Base-by-base conservation (phyloP, 2,329 filamentous ascomycete genomes). In the Phialophora tarda region DNA sequence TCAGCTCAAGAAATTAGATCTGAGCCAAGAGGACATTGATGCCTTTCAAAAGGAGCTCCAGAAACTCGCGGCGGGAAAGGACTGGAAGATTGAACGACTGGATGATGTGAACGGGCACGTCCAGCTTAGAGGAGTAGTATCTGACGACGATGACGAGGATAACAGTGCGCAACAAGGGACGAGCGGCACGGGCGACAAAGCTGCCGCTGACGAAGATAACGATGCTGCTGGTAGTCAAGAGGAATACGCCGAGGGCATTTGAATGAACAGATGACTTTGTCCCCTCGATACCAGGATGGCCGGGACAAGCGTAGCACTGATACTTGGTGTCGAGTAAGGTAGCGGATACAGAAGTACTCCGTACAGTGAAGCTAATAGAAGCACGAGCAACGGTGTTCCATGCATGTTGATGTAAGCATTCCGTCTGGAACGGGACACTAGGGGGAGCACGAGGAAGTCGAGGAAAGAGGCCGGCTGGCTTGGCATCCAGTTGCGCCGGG, bases 51-150 rank as follows among this genome's bases (percentile, higher is more conserved):
- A 88, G 69, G 82, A 91, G 74, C 78, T 96, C 65, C 84, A 91
- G 75, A 85, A 87, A 72, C 75, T 91, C 48, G 91, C 91, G 0
- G 86, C 88, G 2, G 87, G 89, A 7, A 86, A 88, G 70, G 87
- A 88, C 17, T 97, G 93, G 92, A 90, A 88, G 73, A 81, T 97
- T 66, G 91, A 95, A 77, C 83, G 95, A 14, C 86, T 95, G 0
- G 72, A 73, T 47, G 90, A 95, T 73, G 83, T 87, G 11, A 85
- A 89, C 1, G 83, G 85, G 4, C 83, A 85, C 24, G 80, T 86
- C 68, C 89, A 92, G 74, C 86, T 94, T 48, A 82, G 89, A 53
- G 91, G 89, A 0, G 86, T 91, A 50, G 84, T 94, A 17, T 88
- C 89, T 30, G 84, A 85, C 12, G 83, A 83, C 2, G 84, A 85